These are phyloP conservation scores for Marasmius fiardii DNA, from an alignment of 1,284 basidiomycete species.

Conservation along the genomic window DNA sequence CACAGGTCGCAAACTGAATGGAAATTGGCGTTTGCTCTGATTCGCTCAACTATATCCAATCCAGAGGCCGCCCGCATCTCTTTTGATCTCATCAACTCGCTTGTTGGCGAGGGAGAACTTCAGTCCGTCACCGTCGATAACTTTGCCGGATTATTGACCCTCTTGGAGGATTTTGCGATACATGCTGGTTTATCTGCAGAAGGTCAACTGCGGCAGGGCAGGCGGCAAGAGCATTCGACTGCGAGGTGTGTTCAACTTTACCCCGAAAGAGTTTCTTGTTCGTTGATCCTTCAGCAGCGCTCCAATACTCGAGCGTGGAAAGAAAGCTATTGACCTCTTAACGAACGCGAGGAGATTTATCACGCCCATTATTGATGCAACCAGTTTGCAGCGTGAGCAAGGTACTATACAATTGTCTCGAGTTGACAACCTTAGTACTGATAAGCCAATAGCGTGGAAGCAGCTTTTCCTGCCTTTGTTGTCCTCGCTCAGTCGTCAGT, in stretches of 20 bases:
- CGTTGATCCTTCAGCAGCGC: conserved; percentile 46
- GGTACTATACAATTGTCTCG: conserved; percentile 32
- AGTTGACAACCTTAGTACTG: background rate
- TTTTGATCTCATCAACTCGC: conserved; percentile 69
- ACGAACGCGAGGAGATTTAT: conserved; percentile 69
- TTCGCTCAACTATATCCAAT: conserved; percentile 83
- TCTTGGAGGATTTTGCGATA: conserved; percentile 87
- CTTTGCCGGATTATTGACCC: conserved; percentile 74
- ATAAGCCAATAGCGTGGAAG: conserved; percentile 65
- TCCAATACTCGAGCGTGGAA: conserved; percentile 74
- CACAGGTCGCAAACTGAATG: conserved; percentile 89
- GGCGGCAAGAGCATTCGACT: conserved; percentile 49
- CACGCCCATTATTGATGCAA: conserved; percentile 48
- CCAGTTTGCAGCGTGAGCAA: conserved; percentile 42
- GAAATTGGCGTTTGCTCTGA: conserved; percentile 89
- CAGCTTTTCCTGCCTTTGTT: conserved; percentile 81
- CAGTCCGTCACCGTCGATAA: conserved; percentile 76
- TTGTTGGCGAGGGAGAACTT: conserved; percentile 57
- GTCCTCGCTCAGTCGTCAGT: conserved; percentile 78
- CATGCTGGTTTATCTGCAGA: conserved; percentile 64
- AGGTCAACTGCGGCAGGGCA: conserved; percentile 48
- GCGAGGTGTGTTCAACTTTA: conserved; percentile 41
- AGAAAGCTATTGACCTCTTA: conserved; percentile 80
- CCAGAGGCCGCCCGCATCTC: conserved; percentile 87
- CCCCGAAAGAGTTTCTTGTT: background rate